Percentiles rank a stretch among this genome's conserved stretches.
These are phyloP conservation scores for Tolypocladium nubicola DNA, from an alignment of 2,329 filamentous ascomycete species.

Conservation along the genomic window DNA sequence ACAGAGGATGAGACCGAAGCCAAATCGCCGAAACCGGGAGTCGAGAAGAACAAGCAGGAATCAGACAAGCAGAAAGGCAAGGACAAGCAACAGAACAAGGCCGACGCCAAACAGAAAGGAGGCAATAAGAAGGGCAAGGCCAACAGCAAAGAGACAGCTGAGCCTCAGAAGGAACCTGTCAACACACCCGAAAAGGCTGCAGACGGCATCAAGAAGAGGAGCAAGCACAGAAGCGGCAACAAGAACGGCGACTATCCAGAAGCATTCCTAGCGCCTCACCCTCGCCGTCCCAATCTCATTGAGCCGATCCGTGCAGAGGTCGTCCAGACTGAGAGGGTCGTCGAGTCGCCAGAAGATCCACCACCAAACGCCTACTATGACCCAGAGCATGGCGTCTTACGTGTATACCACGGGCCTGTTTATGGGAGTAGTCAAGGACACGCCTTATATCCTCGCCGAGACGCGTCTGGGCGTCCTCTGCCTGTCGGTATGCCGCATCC, in stretches of 20 bases:
- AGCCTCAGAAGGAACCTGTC: neutral
- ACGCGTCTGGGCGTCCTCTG: constrained; percentile 18
- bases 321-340: constrained; percentile 43
- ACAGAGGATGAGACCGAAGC: constrained; percentile 4
- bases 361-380: constrained; percentile 51
- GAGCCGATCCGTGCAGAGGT: constrained; percentile 37
- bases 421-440: constrained; percentile 39
- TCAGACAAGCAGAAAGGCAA: constrained; percentile 6
- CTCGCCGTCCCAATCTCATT: constrained; percentile 32
- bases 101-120: constrained; percentile 3
- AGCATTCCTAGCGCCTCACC: constrained; percentile 17
- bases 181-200: neutral
- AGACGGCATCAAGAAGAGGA: neutral
- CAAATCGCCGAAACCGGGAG: constrained; percentile 3
- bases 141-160: neutral
- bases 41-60: constrained; percentile 4
- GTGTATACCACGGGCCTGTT: constrained; percentile 45
- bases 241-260: constrained; percentile 14
- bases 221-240: constrained; percentile 3
- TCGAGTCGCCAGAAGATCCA: constrained; percentile 42
- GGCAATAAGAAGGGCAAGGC: constrained; percentile 1
- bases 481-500: constrained; percentile 34
- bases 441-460: constrained; percentile 33
- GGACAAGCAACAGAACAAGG: constrained; percentile 7
- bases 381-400: constrained; percentile 36